phyloP scores from a whole-genome alignment of 1,139 yeast species.

The Kluyveromyces sp. region DNA sequence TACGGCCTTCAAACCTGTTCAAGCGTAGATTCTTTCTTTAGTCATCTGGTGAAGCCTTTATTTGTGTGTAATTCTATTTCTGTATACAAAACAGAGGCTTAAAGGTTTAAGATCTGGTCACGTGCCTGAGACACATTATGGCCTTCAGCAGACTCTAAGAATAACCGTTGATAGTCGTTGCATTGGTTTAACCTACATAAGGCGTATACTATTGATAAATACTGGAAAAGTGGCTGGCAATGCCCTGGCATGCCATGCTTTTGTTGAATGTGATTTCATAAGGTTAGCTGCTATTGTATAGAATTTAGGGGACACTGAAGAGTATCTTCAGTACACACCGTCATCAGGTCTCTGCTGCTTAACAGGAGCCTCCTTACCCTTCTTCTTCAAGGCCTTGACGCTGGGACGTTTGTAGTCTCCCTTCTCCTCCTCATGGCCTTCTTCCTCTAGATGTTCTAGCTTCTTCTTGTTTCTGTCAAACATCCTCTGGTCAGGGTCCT shows the following conservation, averaged over 20 bases:
- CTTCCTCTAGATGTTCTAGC: slow-evolving; percentile 26
- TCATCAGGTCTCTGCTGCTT: slow-evolving; percentile 33
- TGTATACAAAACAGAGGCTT: neutral
- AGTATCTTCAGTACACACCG: slow-evolving; percentile 31
- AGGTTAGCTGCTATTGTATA: too few species aligned
- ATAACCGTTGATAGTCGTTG: neutral
- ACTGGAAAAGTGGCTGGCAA: too few species aligned
- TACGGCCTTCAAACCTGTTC: neutral
- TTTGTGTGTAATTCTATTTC: neutral
- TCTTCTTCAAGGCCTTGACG: slow-evolving; percentile 21
- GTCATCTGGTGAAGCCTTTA: neutral
- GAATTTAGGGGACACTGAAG: too few species aligned
- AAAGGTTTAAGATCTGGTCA: neutral
- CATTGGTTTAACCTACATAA: neutral
- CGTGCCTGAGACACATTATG: neutral
- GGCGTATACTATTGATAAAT: neutral
- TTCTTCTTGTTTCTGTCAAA: slow-evolving; percentile 25
- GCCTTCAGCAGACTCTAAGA: neutral
- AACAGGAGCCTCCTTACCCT: slow-evolving; percentile 29
- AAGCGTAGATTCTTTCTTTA: neutral
- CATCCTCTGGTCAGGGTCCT: slow-evolving; percentile 16
- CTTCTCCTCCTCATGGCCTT: slow-evolving; percentile 7
- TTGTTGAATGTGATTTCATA: too few species aligned
- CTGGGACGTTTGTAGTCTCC: slow-evolving; percentile 16
- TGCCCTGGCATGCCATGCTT: too few species aligned